Conservation (phyloP, 1,284 basidiomycete genomes). For the Coniophora puteana region DNA sequence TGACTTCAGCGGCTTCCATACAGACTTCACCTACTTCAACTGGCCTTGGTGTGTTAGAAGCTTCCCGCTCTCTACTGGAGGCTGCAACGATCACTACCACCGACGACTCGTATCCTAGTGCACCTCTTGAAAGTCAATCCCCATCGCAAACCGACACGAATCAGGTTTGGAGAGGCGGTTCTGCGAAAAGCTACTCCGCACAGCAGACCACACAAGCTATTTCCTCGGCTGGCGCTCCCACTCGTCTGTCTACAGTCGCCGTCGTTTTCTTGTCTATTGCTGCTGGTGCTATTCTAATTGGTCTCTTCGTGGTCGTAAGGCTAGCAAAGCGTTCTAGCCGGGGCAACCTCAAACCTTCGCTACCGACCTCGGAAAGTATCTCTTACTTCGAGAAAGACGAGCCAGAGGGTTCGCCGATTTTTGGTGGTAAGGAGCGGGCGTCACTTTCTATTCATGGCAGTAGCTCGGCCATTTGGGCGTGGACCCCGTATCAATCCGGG, state of each 20-base stretch:
- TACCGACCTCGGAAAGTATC: slow-evolving; percentile 56
- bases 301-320: slow-evolving; percentile 47
- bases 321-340: slow-evolving; percentile 45
- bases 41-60: slow-evolving; percentile 9
- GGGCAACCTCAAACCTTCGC: slow-evolving; percentile 56
- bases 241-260: slow-evolving; percentile 32
- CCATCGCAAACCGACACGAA: no score
- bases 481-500: slow-evolving; percentile 59
- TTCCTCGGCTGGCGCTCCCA: slow-evolving; percentile 4
- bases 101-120: slow-evolving; percentile 3
- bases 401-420: slow-evolving; percentile 63
- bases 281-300: slow-evolving; percentile 50
- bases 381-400: slow-evolving; percentile 41
- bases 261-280: slow-evolving; percentile 60
- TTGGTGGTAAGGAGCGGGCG: slow-evolving; percentile 66
- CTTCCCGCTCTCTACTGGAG: no score
- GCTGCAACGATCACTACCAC: background rate
- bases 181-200: no score
- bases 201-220: slow-evolving; percentile 2
- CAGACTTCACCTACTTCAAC: slow-evolving; percentile 9
- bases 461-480: slow-evolving; percentile 45
- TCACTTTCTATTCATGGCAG: slow-evolving; percentile 41
- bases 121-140: slow-evolving; percentile 17
- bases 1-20: slow-evolving; percentile 7
- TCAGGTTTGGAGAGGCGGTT: no score